Evolutionary conservation across 2,329 filamentous ascomycete genomes (phyloP), one percentile per base, ranked within the genome.

Genomic region (Calonectria crousiana): DNA sequence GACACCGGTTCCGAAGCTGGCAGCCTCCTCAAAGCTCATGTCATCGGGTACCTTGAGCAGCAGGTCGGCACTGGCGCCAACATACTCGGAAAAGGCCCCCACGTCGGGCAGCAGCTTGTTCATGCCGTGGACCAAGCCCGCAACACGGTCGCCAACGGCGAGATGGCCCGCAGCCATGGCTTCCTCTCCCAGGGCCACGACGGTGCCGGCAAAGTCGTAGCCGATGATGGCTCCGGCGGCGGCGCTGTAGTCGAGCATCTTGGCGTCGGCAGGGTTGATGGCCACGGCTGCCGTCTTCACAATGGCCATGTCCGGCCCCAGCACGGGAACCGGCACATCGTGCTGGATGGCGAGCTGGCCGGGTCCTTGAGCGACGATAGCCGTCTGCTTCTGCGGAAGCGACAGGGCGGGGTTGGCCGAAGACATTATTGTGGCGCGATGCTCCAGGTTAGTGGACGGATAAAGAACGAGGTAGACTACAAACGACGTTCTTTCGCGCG

Each of bases 241-340:
- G 1, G 78, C 69, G 53, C 77, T 65, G 60, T 65, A 65, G 34
- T 65, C 60, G 5, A 65, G 60, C n/a, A 83, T 81, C 70, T 86
- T 86, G 49, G 76, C 76, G 72, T 87, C 85, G 62, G 72, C 73
- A 0, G 84, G 85, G 74, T 85, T 86, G 38, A 86, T 58, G 20
- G 83, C 84, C 1, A 86, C 82, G 1, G 82, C 81, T 4, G 60
- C 60, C 4, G 23, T 26, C 47, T 51, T 51, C 10, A 51, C 47
- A 11, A 51, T 10, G 23, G 23, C 47, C 47, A 23, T 26, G 23
- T 51, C 47, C 14, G 47, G 47, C 11, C 10, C n/a, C 4, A 51
- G 47, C 6, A 13, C 9, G 47, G 47, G 47, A 16, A 51, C 47
- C 11, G 47, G 47, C 47, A 26, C 47, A 51, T 28, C n/a, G 23